phyloP scores from a whole-genome alignment of 1,284 basidiomycete species.

The Pseudozyma pruni region DNA sequence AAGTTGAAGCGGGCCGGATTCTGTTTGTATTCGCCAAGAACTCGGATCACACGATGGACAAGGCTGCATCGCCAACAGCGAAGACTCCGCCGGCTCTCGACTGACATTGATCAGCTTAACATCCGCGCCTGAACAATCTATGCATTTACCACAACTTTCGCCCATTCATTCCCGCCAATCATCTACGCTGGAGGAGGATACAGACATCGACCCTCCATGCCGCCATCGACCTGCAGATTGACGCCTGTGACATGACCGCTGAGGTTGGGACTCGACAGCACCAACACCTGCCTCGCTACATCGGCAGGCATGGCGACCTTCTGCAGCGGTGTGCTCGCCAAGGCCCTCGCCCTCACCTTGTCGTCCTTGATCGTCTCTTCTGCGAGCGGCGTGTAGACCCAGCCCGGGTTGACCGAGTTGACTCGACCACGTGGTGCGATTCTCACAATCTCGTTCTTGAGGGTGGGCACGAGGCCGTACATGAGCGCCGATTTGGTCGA shows the following conservation, averaged over 20 bases:
- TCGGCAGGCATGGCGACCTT: constrained; percentile 76
- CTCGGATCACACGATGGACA: constrained; percentile 22
- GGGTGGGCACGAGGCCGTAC: constrained; percentile 76
- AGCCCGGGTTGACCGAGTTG: constrained; percentile 79
- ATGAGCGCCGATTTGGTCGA: constrained; percentile 73
- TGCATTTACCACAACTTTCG: too few relatives aligned
- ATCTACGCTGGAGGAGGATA: constrained; percentile 35
- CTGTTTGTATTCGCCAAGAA: constrained; percentile 49
- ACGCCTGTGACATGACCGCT: constrained; percentile 80
- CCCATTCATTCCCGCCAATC: too few relatives aligned
- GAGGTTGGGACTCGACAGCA: constrained; percentile 74
- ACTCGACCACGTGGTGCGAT: constrained; percentile 78
- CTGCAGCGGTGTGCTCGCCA: constrained; percentile 76
- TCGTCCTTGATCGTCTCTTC: constrained; percentile 70
- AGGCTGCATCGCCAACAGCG: constrained; percentile 3
- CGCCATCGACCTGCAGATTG: constrained; percentile 78
- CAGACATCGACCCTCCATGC: constrained; percentile 76
- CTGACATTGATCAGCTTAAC: background rate
- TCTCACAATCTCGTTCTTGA: constrained; percentile 83
- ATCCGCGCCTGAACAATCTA: too few relatives aligned
- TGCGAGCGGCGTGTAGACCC: constrained; percentile 76
- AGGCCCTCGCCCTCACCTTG: constrained; percentile 67
- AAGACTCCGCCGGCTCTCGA: constrained; percentile 12
- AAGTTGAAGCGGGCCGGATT: constrained; percentile 35
- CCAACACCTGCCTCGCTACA: constrained; percentile 75